Evolutionary conservation across 441 rosid species (phyloP).

Genomic region (Adansonia gregorii): DNA sequence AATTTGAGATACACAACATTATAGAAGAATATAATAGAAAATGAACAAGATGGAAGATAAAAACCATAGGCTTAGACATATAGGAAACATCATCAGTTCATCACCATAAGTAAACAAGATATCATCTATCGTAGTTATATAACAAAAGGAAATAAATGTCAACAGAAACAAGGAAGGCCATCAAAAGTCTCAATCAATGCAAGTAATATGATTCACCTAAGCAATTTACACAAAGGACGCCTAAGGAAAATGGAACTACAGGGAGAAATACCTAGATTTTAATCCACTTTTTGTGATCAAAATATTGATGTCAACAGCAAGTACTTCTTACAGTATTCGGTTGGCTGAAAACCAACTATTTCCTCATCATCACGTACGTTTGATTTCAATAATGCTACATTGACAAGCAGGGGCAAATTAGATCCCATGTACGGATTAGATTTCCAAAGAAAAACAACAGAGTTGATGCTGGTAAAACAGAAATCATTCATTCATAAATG

Average conservation of each 20-base stretch:
- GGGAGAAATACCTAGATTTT: neutral
- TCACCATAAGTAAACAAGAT: neutral
- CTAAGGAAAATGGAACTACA: neutral
- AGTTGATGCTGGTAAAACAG: conserved; percentile 17
- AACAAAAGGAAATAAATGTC: neutral
- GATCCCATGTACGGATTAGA: conserved; percentile 4
- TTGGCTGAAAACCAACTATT: neutral
- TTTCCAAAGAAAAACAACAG: neutral
- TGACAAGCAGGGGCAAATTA: conserved; percentile 2
- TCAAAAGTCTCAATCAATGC: conserved; percentile 16
- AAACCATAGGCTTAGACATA: neutral
- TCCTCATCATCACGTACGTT: neutral
- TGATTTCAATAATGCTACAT: conserved; percentile 16
- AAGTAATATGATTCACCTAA: neutral
- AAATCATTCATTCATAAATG: conserved; percentile 16
- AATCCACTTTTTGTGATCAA: neutral
- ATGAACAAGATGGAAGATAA: conserved; percentile 17
- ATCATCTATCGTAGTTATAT: conserved; percentile 4
- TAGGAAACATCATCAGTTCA: conserved; percentile 13
- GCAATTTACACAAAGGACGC: conserved; percentile 1
- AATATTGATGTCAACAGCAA: neutral
- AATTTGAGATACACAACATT: neutral
- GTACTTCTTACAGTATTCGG: neutral
- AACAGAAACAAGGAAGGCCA: conserved; percentile 10
- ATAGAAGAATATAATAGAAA: neutral